Evolutionary conservation across 441 rosid species (phyloP).

Genomic region (Croton laevigatus): DNA sequence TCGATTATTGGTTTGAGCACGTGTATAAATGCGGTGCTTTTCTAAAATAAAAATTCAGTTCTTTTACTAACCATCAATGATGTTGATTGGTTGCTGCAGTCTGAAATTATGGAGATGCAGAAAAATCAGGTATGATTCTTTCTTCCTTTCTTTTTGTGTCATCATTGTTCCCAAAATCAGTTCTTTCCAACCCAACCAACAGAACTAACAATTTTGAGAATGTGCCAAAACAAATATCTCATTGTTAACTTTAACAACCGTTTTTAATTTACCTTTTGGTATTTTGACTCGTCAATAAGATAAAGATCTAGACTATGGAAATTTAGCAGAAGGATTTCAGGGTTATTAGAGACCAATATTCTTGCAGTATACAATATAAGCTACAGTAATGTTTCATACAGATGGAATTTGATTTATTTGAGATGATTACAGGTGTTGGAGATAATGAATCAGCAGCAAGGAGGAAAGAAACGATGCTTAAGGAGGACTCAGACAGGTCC

Average conservation of each 20-base stretch:
- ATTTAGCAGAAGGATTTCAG: neutral
- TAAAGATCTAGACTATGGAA: no score
- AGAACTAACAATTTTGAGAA: slow-evolving; percentile 1
- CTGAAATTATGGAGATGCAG: slow-evolving; percentile 65
- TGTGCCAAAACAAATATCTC: neutral
- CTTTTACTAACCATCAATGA: slow-evolving; percentile 9
- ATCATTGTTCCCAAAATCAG: neutral
- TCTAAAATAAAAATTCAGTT: neutral
- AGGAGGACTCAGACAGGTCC: slow-evolving; percentile 88
- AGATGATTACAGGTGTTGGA: slow-evolving; percentile 51
- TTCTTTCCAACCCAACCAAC: neutral
- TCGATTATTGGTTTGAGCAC: slow-evolving; percentile 7
- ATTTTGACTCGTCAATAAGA: neutral
- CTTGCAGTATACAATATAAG: neutral
- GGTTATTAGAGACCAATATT: neutral
- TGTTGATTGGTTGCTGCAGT: slow-evolving; percentile 44
- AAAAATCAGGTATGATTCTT: slow-evolving; percentile 66
- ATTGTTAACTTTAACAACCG: neutral
- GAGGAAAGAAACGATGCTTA: slow-evolving; percentile 56
- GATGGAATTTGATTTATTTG: slow-evolving; percentile 14
- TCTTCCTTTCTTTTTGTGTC: neutral
- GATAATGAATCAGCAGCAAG: slow-evolving; percentile 53
- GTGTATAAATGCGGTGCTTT: neutral
- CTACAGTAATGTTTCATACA: neutral
- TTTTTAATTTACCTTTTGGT: neutral